Evolutionary conservation across 345 rosid species (phyloP).

Genomic region (Psidium friedrichsthalianum): DNA sequence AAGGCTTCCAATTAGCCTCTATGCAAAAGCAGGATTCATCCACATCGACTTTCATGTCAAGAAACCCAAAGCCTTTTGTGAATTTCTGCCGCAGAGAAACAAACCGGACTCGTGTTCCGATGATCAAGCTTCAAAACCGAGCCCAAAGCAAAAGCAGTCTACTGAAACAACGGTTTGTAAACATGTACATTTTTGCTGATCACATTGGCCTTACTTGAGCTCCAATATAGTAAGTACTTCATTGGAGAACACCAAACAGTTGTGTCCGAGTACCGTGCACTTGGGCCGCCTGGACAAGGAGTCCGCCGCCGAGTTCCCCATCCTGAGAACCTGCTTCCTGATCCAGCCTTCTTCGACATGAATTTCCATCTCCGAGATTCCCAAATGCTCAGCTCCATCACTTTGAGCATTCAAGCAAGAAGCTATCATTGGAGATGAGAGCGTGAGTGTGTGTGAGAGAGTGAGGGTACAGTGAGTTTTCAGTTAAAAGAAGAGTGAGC

Average conservation of each 20-base stretch:
- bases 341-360: constrained; percentile 17
- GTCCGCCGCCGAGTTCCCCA: constrained; percentile 30
- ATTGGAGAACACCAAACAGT: not conserved
- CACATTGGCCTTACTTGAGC: no score
- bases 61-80: no score
- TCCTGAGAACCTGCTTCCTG: constrained; percentile 16
- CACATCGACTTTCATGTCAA: no score
- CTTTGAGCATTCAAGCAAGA: not conserved
- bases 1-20: no score
- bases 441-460: not conserved
- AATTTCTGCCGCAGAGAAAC: no score
- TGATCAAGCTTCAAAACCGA: no score
- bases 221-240: no score
- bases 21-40: no score
- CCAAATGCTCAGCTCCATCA: not conserved
- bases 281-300: constrained; percentile 32
- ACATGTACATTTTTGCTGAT: no score
- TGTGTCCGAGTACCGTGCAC: constrained; percentile 12
- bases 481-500: not conserved
- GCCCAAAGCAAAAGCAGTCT: no score
- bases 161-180: no score
- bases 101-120: no score
- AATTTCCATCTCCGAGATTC: not conserved
- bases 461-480: not conserved
- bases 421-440: not conserved